phyloP scores from a whole-genome alignment of 2,329 filamentous ascomycete genomes.

The Scleromitrula shiraiana region DNA sequence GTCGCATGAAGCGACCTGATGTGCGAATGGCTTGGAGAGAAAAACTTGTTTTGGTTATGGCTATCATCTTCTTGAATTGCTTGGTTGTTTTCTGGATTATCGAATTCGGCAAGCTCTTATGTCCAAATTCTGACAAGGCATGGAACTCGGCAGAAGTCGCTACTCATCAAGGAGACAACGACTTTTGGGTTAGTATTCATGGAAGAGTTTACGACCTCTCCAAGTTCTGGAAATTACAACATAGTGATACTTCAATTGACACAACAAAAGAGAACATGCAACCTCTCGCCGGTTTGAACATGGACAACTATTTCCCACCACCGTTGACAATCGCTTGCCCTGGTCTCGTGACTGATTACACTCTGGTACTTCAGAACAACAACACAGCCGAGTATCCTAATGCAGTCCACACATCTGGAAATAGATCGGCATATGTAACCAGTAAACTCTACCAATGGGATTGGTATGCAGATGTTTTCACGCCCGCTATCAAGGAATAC shows the following conservation, averaged over 20 bases:
- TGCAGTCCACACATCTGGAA: conserved; percentile 66
- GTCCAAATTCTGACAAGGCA: conserved; percentile 84
- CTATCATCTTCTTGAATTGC: conserved; percentile 78
- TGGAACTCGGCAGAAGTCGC: conserved; percentile 67
- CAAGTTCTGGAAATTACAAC: conserved; percentile 77
- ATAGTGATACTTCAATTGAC: conserved; percentile 64
- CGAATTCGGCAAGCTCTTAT: conserved; percentile 73
- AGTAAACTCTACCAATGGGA: conserved; percentile 52
- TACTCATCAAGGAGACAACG: conserved; percentile 60
- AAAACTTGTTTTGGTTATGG: conserved; percentile 72
- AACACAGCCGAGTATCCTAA: conserved; percentile 43
- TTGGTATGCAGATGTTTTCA: conserved; percentile 73
- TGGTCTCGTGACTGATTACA: conserved; percentile 56
- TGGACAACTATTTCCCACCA: conserved; percentile 80
- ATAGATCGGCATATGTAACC: conserved; percentile 44
- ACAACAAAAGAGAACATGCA: conserved; percentile 60
- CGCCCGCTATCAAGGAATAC: conserved; percentile 73
- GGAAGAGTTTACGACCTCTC: conserved; percentile 88
- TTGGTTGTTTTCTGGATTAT: conserved; percentile 88
- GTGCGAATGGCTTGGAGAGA: conserved; percentile 97
- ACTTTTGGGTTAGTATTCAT: conserved; percentile 82
- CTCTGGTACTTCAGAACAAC: conserved; percentile 54
- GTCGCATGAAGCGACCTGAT: conserved; percentile 94
- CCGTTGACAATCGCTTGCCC: conserved; percentile 70
- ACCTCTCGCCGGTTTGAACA: conserved; percentile 66